phyloP scores from a whole-genome alignment of 2,329 filamentous ascomycete genomes.

The Penicillium hesseltinei region DNA sequence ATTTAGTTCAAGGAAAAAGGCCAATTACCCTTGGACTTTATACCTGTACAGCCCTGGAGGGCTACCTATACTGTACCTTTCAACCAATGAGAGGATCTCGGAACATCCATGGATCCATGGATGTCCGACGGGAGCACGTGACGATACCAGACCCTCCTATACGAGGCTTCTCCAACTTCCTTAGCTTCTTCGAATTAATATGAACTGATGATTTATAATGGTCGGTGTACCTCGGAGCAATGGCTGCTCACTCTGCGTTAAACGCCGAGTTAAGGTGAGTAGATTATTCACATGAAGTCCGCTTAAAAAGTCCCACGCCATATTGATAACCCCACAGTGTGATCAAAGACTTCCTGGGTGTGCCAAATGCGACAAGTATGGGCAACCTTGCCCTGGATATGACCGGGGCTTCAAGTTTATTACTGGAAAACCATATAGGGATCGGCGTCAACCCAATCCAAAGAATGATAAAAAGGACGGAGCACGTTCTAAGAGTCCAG shows the following conservation, averaged over 20 bases:
- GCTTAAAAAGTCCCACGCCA: not conserved
- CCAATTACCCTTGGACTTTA: not conserved
- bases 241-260: constrained; percentile 29
- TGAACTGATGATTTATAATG: constrained; percentile 18
- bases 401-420: constrained; percentile 36
- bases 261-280: constrained; percentile 30
- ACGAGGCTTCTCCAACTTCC: not conserved
- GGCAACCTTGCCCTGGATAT: constrained; percentile 36
- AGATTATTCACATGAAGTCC: not conserved
- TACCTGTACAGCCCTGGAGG: too few relatives aligned
- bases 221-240: constrained; percentile 26
- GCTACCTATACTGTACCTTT: not conserved
- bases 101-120: too few relatives aligned
- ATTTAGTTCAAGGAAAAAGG: not conserved
- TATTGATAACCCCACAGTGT: constrained; percentile 27
- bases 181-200: not conserved
- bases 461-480: not conserved
- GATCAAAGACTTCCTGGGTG: constrained; percentile 35
- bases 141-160: not conserved
- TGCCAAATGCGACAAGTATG: constrained; percentile 34
- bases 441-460: constrained; percentile 7
- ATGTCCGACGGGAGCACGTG: not conserved
- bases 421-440: constrained; percentile 30
- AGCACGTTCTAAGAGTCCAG: not conserved
- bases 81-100: constrained; percentile 1